Evolutionary conservation across 176 grass and related monocot genomes (phyloP).

Genomic region (Cymbopogon citratus): DNA sequence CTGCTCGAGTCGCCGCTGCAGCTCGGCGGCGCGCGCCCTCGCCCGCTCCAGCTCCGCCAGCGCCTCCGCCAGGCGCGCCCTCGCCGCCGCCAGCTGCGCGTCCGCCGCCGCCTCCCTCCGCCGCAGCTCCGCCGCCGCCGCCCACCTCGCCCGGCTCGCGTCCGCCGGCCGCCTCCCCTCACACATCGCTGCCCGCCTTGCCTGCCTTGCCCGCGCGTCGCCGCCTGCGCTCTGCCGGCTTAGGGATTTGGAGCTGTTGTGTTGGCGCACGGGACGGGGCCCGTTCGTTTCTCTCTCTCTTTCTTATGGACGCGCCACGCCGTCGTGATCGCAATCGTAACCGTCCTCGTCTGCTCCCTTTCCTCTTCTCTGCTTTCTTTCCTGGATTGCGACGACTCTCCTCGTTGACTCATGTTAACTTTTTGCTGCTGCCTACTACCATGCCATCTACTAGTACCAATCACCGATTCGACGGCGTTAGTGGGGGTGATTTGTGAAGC

Average conservation of each 20-base stretch:
- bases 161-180: conserved; percentile 36
- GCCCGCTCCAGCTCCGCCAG: conserved; percentile 48
- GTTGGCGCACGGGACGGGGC: background rate
- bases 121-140: conserved; percentile 26
- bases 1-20: conserved; percentile 48
- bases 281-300: background rate
- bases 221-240: background rate
- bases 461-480: background rate
- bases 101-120: conserved; percentile 35
- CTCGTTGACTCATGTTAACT: background rate
- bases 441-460: background rate
- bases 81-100: conserved; percentile 48
- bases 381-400: background rate
- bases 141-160: conserved; percentile 9
- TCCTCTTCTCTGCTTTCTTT: background rate
- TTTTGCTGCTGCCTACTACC: background rate
- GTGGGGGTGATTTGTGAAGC: background rate
- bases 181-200: conserved; percentile 27
- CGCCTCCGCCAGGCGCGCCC: conserved; percentile 44
- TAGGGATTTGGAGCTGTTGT: background rate
- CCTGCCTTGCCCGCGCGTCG: background rate
- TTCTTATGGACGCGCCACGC: background rate
- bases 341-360: background rate
- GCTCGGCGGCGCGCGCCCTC: conserved; percentile 47
- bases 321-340: background rate